Conservation (phyloP, 176 grass and related monocot species). For the Raddia distichophylla region DNA sequence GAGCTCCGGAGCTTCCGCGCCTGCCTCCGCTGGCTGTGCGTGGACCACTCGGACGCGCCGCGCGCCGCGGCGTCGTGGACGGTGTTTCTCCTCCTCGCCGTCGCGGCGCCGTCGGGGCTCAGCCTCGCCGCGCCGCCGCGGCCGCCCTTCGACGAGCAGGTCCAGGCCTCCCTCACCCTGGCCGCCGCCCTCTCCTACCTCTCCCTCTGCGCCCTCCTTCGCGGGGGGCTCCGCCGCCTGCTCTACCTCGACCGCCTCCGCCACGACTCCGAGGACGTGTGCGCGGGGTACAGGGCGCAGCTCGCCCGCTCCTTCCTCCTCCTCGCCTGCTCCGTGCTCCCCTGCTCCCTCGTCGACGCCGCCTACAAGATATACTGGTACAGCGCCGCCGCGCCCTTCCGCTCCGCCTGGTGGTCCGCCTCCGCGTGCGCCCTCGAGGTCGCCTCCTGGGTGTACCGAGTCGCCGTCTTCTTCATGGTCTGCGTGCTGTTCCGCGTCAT, state of each 20-base stretch:
- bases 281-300: constrained; percentile 47
- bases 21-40: constrained; percentile 70
- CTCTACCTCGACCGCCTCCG: constrained; percentile 72
- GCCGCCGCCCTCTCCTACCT: constrained; percentile 48
- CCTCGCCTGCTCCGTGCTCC: constrained; percentile 61
- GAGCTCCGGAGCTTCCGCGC: constrained; percentile 67
- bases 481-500: constrained; percentile 82
- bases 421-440: constrained; percentile 61
- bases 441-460: constrained; percentile 69
- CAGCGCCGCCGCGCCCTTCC: constrained; percentile 21
- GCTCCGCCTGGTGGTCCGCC: constrained; percentile 30
- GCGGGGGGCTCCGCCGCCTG: constrained; percentile 59
- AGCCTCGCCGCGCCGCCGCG: background rate
- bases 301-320: constrained; percentile 61
- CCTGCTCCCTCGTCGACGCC: constrained; percentile 60
- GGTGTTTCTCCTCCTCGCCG: constrained; percentile 50
- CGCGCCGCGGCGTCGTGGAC: constrained; percentile 46
- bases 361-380: constrained; percentile 73
- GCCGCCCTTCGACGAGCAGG: constrained; percentile 61
- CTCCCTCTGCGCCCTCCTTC: constrained; percentile 42
- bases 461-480: constrained; percentile 67
- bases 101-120: constrained; percentile 23
- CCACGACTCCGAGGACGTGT: constrained; percentile 63
- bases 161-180: constrained; percentile 60
- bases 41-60: constrained; percentile 49